These are phyloP conservation scores for Pyricularia pennisetigena DNA, from an alignment of 2,329 filamentous ascomycete species.

Conservation along the genomic window DNA sequence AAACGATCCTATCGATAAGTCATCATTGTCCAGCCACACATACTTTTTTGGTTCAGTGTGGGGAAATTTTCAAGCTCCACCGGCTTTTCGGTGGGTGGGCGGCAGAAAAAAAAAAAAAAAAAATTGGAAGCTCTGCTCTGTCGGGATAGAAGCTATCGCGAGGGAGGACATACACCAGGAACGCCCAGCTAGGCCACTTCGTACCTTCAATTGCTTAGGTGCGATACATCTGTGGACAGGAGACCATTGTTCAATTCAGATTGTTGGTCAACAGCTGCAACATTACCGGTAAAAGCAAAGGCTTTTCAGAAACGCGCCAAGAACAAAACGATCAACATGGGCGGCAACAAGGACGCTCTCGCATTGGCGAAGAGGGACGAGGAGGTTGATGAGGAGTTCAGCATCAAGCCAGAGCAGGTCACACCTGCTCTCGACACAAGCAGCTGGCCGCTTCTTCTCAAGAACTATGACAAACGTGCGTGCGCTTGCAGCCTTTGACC, in stretches of 20 bases:
- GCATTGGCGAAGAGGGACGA: background rate
- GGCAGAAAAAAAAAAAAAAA: constrained; percentile 4
- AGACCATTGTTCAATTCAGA: constrained; percentile 2
- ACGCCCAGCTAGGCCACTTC: constrained; percentile 4
- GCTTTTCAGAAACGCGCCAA: background rate
- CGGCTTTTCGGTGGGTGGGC: constrained; percentile 1
- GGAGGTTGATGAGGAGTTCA: constrained; percentile 66
- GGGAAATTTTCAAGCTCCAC: constrained; percentile 1
- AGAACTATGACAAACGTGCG: constrained; percentile 90
- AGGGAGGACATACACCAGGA: background rate
- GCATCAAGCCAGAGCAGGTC: constrained; percentile 84
- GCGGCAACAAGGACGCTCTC: background rate
- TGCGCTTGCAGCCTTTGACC: constrained; percentile 28
- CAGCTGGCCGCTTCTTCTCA: constrained; percentile 86
- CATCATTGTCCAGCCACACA: background rate
- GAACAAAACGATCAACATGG: background rate
- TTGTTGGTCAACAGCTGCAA: constrained; percentile 4
- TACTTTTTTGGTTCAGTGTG: background rate
- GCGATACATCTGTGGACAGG: constrained; percentile 5
- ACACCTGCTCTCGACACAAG: constrained; percentile 75
- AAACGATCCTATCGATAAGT: background rate
- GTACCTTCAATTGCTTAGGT: background rate
- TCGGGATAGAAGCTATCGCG: background rate
- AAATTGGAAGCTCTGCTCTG: constrained; percentile 3
- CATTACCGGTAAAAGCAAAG: background rate